These are phyloP conservation scores for Stromatinia cepivora DNA, from an alignment of 2,329 filamentous ascomycete genomes.

Conservation along the genomic window DNA sequence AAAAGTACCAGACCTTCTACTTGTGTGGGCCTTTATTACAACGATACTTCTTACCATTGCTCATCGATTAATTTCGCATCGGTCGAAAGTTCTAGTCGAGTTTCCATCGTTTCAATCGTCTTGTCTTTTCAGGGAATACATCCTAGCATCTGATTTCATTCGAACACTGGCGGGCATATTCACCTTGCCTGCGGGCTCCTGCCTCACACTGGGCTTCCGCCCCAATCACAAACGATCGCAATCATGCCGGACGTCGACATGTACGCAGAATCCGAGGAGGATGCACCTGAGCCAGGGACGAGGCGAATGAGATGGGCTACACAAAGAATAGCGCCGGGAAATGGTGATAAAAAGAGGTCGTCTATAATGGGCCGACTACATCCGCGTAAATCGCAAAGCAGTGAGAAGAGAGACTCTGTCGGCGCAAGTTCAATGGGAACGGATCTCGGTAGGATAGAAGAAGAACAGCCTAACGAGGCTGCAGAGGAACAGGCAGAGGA, in stretches of 20 bases:
- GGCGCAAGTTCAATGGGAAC: conserved; percentile 42
- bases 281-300: conserved; percentile 52
- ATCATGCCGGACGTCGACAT: conserved; percentile 40
- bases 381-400: conserved; percentile 54
- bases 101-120: conserved; percentile 4
- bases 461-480: conserved; percentile 33
- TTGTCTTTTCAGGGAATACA: background rate
- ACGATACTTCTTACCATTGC: conserved; percentile 12
- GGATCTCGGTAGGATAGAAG: conserved; percentile 38
- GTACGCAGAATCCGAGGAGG: conserved; percentile 44
- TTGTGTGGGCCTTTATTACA: conserved; percentile 17
- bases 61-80: conserved; percentile 6
- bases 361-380: conserved; percentile 78
- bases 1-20: conserved; percentile 18
- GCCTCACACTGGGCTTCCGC: conserved; percentile 24
- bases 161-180: conserved; percentile 22
- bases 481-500: conserved; percentile 39
- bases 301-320: conserved; percentile 95
- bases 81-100: conserved; percentile 1
- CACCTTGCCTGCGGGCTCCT: conserved; percentile 24
- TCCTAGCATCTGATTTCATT: conserved; percentile 1
- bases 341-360: conserved; percentile 74
- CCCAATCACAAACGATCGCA: conserved; percentile 21
- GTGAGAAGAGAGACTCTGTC: conserved; percentile 61
- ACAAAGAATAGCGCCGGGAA: conserved; percentile 76